Evolutionary conservation across 192 early-diverging fungal species (phyloP).

Genomic region (Chytriomyces confervae): DNA sequence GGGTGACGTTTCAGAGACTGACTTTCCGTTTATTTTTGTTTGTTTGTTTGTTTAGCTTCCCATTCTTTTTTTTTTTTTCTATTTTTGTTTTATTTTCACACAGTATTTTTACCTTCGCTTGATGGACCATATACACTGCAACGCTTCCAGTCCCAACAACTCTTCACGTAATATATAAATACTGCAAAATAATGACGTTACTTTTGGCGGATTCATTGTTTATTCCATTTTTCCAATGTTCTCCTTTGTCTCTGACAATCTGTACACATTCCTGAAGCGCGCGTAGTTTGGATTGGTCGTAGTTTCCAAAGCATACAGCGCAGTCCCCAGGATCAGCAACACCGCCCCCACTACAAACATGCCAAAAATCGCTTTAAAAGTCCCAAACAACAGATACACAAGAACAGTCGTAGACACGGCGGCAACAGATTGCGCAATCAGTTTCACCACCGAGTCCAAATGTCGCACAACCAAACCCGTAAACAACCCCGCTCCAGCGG

Average conservation of each 20-base stretch:
- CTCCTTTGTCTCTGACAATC: neutral
- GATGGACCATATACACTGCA: too few relatives aligned
- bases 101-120: too few relatives aligned
- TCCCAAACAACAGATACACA: conserved; percentile 14
- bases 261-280: neutral
- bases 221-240: neutral
- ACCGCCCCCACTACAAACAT: neutral
- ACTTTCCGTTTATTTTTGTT: too few relatives aligned
- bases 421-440: conserved; percentile 16
- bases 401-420: conserved; percentile 9
- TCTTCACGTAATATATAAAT: too few relatives aligned
- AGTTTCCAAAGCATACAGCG: conserved; percentile 7
- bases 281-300: neutral
- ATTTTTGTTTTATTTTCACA: too few relatives aligned
- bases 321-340: neutral
- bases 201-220: neutral
- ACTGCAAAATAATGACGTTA: too few relatives aligned
- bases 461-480: conserved; percentile 14
- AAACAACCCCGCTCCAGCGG: conserved; percentile 17
- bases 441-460: conserved; percentile 19
- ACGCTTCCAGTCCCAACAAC: too few relatives aligned
- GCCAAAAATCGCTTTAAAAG: neutral
- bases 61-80: too few relatives aligned
- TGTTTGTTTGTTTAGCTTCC: too few relatives aligned
- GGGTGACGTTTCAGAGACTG: neutral